Percentiles rank a stretch among this genome's conserved stretches.
Evolutionary conservation across 768 basidiomycete species (phyloP).

Genomic region (Rhizopogon vulgaris): DNA sequence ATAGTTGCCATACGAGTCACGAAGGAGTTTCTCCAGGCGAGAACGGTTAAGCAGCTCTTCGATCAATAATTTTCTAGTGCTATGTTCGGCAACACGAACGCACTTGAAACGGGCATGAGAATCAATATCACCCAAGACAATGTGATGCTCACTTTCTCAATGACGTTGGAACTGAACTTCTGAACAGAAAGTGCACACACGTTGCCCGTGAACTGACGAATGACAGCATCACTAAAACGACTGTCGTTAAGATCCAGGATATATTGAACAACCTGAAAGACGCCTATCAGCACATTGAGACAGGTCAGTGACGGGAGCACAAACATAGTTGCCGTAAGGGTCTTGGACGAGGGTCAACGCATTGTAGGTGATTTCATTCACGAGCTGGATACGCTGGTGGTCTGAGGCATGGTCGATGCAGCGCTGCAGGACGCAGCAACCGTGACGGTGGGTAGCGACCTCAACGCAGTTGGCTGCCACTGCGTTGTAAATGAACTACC

Average conservation of each 20-base stretch:
- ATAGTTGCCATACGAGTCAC: constrained; percentile 96
- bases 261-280: constrained; percentile 84
- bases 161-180: constrained; percentile 99
- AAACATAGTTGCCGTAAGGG: constrained; percentile 88
- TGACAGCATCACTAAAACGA: constrained; percentile 95
- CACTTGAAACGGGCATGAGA: constrained; percentile 33
- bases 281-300: background rate
- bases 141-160: constrained; percentile 68
- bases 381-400: constrained; percentile 89
- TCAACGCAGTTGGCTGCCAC: constrained; percentile 98
- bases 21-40: constrained; percentile 89
- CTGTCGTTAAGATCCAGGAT: constrained; percentile 98
- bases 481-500: constrained; percentile 96
- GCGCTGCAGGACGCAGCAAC: constrained; percentile 96
- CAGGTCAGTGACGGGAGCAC: constrained; percentile 17
- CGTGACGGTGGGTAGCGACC: constrained; percentile 96
- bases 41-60: constrained; percentile 93
- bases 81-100: constrained; percentile 93
- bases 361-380: constrained; percentile 98
- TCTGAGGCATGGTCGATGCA: constrained; percentile 99
- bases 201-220: constrained; percentile 95
- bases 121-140: background rate
- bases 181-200: constrained; percentile 97
- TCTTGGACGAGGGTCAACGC: constrained; percentile 97
- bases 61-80: constrained; percentile 88